Evolutionary conservation across 495 filamentous ascomycete genomes (phyloP), one percentile per base, ranked within the genome.

Genomic region (Neurospora sublineolata): DNA sequence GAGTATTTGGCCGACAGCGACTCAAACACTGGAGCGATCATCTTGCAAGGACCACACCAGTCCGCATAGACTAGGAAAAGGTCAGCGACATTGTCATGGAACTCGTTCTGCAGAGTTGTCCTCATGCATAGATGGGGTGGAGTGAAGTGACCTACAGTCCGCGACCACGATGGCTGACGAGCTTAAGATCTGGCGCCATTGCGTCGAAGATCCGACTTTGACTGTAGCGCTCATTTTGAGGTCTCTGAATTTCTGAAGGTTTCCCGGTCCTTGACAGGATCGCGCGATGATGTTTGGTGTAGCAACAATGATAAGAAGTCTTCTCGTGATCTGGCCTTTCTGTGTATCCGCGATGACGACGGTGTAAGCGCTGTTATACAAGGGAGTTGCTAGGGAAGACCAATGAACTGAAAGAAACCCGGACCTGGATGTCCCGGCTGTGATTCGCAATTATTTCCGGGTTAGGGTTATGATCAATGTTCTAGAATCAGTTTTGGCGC

Each of bases 11-110:
- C 77, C 37, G 89, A 84, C 36, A 91, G 87, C 37, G 82, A 79
- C 64, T 88, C 85, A 82, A 89, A 91, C 68, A 83, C 81, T n/a
- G 90, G 90, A 33, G 87, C 85, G 76, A 92, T 90, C 79, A 87
- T 85, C 76, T 90, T 89, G 85, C 90, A 92, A 36, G 90, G 89
- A 10, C 87, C 88, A 80, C 89, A 91, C 89, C 89, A 91, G 78
- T 89, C 87, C 75, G 89, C 89, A 74, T 88, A 89, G 80, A 91
- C 84, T 86, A 41, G 3, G 58, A 6, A 20, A 11, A 11, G 11
- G 39, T 68, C 72, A 76, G 76, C 73, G 75, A 74, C 69, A 74
- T 75, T 72, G 41, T 14, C 10, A 37, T 33, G 27, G 16, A 4
- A 68, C 10, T 23, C 11, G 36, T 38, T 18, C 3, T 30, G 36